phyloP scores from a whole-genome alignment of 2,329 filamentous ascomycete species.

The Aspergillus sp. region DNA sequence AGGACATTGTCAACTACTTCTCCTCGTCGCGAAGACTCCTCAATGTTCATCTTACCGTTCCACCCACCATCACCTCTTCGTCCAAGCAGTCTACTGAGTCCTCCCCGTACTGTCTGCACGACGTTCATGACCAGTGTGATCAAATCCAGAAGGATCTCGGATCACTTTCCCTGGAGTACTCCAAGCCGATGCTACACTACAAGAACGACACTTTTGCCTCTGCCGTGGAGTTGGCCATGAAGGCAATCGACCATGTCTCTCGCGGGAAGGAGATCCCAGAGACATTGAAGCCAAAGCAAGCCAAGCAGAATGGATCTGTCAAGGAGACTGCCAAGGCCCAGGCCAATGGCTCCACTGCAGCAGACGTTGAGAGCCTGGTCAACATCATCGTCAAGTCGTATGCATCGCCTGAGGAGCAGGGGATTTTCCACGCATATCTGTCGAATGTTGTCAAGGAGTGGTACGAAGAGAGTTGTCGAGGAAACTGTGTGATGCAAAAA shows the following conservation, averaged over 20 bases:
- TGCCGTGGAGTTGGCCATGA: neutral
- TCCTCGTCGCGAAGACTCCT: slow-evolving; percentile 1
- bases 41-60: neutral
- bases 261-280: slow-evolving; percentile 1
- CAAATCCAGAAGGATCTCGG: neutral
- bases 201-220: neutral
- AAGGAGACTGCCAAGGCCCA: neutral
- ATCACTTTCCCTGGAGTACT: neutral
- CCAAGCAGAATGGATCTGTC: neutral
- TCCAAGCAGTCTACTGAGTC: neutral
- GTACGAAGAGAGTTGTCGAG: neutral
- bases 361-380: slow-evolving; percentile 1
- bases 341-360: neutral
- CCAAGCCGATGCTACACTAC: neutral
- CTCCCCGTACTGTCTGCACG: neutral
- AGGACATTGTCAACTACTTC: slow-evolving; percentile 3
- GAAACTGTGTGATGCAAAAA: neutral
- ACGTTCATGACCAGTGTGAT: neutral
- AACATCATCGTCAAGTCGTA: slow-evolving; percentile 4
- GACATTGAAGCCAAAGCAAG: neutral
- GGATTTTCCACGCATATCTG: neutral
- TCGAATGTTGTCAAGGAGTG: slow-evolving; percentile 1
- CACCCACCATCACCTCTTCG: too few relatives aligned
- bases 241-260: neutral
- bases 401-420: neutral